Evolutionary conservation across 108 stramenopile genomes (phyloP).

Genomic region (Fragilariopsis cylindrus): DNA sequence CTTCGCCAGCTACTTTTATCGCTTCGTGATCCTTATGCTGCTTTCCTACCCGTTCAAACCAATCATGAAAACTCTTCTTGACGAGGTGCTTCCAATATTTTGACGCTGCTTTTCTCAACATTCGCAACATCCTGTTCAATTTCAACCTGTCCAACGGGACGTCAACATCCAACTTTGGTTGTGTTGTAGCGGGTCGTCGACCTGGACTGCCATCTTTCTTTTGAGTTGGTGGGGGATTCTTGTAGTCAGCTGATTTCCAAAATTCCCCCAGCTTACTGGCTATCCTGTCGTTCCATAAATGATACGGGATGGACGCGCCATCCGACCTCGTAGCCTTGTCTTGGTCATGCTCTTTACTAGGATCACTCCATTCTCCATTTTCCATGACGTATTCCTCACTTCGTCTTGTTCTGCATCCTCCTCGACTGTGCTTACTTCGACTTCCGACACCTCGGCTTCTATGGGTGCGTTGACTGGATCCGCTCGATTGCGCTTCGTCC

Average conservation of each 20-base stretch:
- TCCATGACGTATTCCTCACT: no score
- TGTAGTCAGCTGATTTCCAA: no score
- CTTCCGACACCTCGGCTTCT: not conserved
- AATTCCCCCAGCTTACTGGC: no score
- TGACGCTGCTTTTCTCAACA: not conserved
- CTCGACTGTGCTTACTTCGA: not conserved
- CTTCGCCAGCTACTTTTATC: constrained; percentile 16
- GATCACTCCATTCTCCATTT: no score
- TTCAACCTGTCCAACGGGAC: no score
- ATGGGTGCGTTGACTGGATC: no score
- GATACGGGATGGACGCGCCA: constrained; percentile 27
- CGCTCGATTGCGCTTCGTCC: no score
- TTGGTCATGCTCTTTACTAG: no score
- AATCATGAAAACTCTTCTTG: not conserved
- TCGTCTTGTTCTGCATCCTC: not conserved
- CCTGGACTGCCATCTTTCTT: no score
- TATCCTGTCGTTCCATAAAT: constrained; percentile 26
- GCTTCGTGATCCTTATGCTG: not conserved
- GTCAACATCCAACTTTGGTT: no score
- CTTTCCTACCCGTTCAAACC: not conserved
- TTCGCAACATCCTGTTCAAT: not conserved
- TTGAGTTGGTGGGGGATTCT: no score
- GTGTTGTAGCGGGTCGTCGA: no score
- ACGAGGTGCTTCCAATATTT: not conserved
- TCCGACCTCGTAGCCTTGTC: constrained; percentile 33